A percentile compares a stretch with the other conserved stretches of the same genome.
These are phyloP conservation scores for Ilex paraguariensis DNA, from an alignment of 305 asterid genomes.

Conservation along the genomic window DNA sequence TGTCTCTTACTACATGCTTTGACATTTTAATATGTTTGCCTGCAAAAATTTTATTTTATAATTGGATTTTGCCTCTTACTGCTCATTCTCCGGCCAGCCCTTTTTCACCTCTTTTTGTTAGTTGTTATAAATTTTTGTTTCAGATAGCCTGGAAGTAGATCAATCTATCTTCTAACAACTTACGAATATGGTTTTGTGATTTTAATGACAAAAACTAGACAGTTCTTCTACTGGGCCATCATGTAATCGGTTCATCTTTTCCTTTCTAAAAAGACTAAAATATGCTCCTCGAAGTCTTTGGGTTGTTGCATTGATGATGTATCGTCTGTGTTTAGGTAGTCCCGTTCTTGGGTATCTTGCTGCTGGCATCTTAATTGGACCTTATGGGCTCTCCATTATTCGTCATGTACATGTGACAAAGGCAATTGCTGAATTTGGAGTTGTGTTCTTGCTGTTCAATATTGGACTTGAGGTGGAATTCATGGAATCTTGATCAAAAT, in stretches of 20 bases:
- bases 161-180: too few species aligned
- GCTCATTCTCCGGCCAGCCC: too few species aligned
- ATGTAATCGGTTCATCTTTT: background rate
- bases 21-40: too few species aligned
- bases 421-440: conserved; percentile 99
- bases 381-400: conserved; percentile 96
- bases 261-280: background rate
- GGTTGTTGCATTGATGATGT: conserved; percentile 6
- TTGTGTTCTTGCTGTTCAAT: conserved; percentile 94
- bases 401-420: conserved; percentile 95
- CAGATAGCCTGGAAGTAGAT: background rate
- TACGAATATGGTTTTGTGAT: too few species aligned
- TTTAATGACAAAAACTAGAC: too few species aligned
- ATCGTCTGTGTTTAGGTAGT: conserved; percentile 59
- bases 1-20: too few species aligned
- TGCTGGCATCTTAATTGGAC: conserved; percentile 99
- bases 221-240: too few species aligned
- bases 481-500: background rate
- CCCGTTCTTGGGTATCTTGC: conserved; percentile 99
- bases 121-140: too few species aligned
- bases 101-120: too few species aligned
- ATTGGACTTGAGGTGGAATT: conserved; percentile 94
- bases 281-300: too few species aligned
- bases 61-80: too few species aligned
- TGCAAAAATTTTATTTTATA: too few species aligned